Evolutionary conservation across 2,329 filamentous ascomycete species (phyloP).

Genomic region (Berkeleyomyces basicola): DNA sequence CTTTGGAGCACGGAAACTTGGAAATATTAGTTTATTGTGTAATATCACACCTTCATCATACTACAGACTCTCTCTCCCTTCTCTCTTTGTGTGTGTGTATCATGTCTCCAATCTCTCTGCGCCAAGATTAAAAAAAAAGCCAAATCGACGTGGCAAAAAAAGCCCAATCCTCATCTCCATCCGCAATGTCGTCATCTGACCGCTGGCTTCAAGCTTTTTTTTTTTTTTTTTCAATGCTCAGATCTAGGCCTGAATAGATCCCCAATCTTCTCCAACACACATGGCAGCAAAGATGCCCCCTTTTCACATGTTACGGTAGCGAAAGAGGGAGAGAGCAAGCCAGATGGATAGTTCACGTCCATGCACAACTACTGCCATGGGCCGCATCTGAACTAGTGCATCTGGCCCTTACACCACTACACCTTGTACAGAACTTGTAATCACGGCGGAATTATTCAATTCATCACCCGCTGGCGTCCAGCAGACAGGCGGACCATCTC

Average conservation of each 20-base stretch:
- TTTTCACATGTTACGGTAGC: not conserved
- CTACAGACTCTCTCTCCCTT: too few species aligned
- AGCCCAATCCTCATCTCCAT: not conserved
- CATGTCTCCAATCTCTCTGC: not conserved
- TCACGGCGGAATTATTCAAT: not conserved
- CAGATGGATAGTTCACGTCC: too few species aligned
- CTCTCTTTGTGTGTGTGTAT: slow-evolving; percentile 1
- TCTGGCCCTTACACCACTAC: not conserved
- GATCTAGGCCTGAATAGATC: too few species aligned
- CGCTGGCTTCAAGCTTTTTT: not conserved
- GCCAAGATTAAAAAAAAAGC: too few species aligned
- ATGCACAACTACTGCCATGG: not conserved
- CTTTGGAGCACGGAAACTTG: not conserved
- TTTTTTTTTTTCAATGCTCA: too few species aligned
- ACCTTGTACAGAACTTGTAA: not conserved
- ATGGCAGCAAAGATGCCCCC: not conserved
- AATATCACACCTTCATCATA: too few species aligned
- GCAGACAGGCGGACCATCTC: too few species aligned
- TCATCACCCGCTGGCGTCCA: not conserved
- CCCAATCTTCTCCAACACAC: not conserved
- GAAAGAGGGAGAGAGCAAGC: not conserved
- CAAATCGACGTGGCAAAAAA: not conserved
- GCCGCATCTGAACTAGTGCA: not conserved
- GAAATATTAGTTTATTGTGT: too few species aligned
- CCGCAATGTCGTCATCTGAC: not conserved